Base-by-base conservation (phyloP, 106 monocot species). In the Dioscorea alata region DNA sequence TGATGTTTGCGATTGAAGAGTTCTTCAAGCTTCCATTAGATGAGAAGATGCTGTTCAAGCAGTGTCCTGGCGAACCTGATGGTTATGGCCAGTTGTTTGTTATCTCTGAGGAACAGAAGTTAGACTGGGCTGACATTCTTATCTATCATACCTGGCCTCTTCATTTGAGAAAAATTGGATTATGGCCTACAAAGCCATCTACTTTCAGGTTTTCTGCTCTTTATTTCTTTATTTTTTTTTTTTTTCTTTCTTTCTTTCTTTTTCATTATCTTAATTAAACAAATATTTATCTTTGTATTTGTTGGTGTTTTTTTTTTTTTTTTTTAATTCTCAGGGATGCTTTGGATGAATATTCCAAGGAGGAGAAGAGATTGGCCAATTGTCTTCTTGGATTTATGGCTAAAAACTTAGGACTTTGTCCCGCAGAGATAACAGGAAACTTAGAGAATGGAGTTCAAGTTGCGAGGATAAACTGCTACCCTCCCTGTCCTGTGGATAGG, bases 1-100 rank as follows among this genome's bases (percentile, higher is more conserved):
- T 66, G 65, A 66, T 48, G 42, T 4, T 13, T n/a, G 65, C 2
- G 10, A 7, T 66, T 33, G 20, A 49, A 20, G 65, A n/a, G 20
- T 66, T 66, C 42, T 66, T 66, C 21, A 48, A 49, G 32, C 49
- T 66, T 33, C 48, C 65, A 34, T 42, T 66, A 33, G 65, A 66
- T 4, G 48, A 66, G 21, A 66, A 66, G 49, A 6, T 48, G 21
- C 18, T 15, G 1, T 13, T 49, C 16, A 33, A 31, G 4, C 48
- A 48, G 17, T 49, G 18, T 15, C 65, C 65, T 21, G 42, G 42
- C 20, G 2, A 18, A n/a, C 1, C 49, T 19, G 49, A 66, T 50
- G 65, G 65, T 8, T 66, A 66, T 49, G 65, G 65, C 49, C 65
- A 66, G 22, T 8, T 23, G 19, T 66, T 66, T 49, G 65, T 66